Conservation (phyloP, 2,329 filamentous ascomycete species). For the Verticillium dahliae region DNA sequence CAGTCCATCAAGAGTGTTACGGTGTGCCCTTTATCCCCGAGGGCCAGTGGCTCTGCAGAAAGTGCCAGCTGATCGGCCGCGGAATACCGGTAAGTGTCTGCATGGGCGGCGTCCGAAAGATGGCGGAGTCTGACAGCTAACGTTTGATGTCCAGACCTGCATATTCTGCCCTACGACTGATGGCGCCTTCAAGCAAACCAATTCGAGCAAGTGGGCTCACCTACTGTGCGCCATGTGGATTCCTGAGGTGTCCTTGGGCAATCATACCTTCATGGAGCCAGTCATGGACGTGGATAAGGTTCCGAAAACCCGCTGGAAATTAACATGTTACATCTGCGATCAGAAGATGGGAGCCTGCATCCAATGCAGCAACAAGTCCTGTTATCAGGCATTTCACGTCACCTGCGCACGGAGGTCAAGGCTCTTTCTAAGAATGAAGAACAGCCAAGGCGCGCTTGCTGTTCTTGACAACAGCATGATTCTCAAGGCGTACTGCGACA, state of each 20-base stretch:
- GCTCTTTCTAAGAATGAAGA: conserved; percentile 95
- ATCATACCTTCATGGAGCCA: conserved; percentile 96
- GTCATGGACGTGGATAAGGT: conserved; percentile 98
- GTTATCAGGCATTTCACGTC: conserved; percentile 94
- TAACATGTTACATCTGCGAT: conserved; percentile 92
- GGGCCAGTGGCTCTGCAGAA: conserved; percentile 95
- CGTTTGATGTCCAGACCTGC: conserved; percentile 56
- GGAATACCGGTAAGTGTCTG: conserved; percentile 65
- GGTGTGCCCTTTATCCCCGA: conserved; percentile 98
- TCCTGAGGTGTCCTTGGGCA: conserved; percentile 90
- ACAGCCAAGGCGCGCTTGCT: conserved; percentile 70
- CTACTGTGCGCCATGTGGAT: conserved; percentile 98
- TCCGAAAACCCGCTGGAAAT: conserved; percentile 86
- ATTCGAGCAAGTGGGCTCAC: conserved; percentile 93
- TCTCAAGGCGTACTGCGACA: conserved; percentile 92
- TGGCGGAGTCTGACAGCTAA: not conserved
- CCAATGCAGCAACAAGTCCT: conserved; percentile 95
- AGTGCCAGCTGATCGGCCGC: conserved; percentile 91
- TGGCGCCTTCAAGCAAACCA: conserved; percentile 97
- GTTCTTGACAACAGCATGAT: conserved; percentile 74
- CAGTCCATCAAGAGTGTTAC: conserved; percentile 98
- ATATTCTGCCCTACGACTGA: conserved; percentile 98
- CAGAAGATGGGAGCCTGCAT: conserved; percentile 98
- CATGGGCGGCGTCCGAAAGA: not conserved
- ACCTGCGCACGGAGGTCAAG: conserved; percentile 86